Evolutionary conservation across 1,139 yeast species (phyloP), one percentile per base, ranked within the genome.

Genomic region (Blastobotrys serpentis): DNA sequence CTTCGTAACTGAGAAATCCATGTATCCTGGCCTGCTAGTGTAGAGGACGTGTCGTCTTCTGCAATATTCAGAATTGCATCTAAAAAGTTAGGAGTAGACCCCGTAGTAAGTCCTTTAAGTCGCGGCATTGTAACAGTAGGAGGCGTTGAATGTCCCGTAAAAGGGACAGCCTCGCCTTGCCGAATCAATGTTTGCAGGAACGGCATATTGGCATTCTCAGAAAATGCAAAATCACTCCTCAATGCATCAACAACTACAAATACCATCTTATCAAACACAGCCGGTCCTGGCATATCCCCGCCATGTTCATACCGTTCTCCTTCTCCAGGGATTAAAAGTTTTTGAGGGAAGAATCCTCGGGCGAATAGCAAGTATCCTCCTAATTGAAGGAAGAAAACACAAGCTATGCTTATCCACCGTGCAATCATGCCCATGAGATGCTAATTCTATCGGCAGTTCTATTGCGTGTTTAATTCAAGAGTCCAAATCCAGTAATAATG

Each of bases 101-200:
- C 98, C 0, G 98, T 90, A 1, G 98, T 90, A 38, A 92, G 67
- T 1, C 98, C 98, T 64, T 92, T 92, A 46, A 94, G 73, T 53
- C 99, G 74, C 57, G 95, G 98, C 32, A 94, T 70, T 0, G 99
- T 94, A 1, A 97, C 95, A 0, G 98, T 94, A 11, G 98, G 99
- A 1, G 98, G 97, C 61, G 86, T 85, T 0, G 97, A 84, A 64
- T 76, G 86, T 0, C 96, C 96, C 0, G 98, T 92, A 64, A 80
- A 89, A 0, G 96, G 96, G 43, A 90, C 62, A 0, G 94, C 98
- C 42, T 74, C 64, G 8, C 95, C 94, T 0, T 73, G 57, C 45
- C 77, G 74, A n/a, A 92, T 72, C 55, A 89, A 54, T 4, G 67
- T 56, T 58, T 92, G 98, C 1, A 86, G 76, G 59, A 78, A 80